Evolutionary conservation across 257 asterid genomes (phyloP).

Genomic region (Forsythia suspensa): DNA sequence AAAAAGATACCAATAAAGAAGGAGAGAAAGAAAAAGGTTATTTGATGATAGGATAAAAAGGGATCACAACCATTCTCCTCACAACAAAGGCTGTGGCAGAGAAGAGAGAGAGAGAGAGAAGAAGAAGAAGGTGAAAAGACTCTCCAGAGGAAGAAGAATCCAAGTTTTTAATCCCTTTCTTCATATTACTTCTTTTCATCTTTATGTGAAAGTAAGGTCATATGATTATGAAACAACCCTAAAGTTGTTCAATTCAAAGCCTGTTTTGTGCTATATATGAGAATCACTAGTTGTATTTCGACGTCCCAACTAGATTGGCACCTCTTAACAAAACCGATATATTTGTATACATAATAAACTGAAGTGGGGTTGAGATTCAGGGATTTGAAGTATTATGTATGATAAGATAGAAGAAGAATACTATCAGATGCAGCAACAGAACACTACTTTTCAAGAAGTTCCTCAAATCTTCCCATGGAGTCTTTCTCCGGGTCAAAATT

Average conservation of each 20-base stretch:
- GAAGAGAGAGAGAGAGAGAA: not conserved
- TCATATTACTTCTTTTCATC: conserved; percentile 5
- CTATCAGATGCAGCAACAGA: conserved; percentile 22
- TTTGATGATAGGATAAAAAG: conserved; percentile 16
- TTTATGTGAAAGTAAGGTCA: not conserved
- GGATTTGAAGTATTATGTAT: conserved; percentile 33
- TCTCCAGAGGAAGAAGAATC: conserved; percentile 13
- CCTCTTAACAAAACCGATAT: not conserved
- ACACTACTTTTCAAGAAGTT: conserved; percentile 40
- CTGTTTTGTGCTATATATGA: not conserved
- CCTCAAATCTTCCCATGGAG: conserved; percentile 70
- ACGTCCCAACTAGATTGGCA: not conserved
- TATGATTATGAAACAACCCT: not conserved
- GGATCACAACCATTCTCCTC: not conserved
- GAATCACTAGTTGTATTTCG: no score
- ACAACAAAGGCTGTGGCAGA: conserved; percentile 9
- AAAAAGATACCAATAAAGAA: conserved; percentile 2
- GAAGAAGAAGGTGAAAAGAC: not conserved
- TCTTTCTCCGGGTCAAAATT: conserved; percentile 39
- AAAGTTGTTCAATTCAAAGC: conserved; percentile 2
- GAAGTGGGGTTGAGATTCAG: not conserved
- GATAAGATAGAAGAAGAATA: not conserved
- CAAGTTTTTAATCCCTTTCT: conserved; percentile 12
- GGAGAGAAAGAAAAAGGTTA: conserved; percentile 6
- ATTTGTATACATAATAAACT: not conserved